Evolutionary conservation across 2,329 filamentous ascomycete species (phyloP).

Genomic region (Pseudogymnoascus pannorum): DNA sequence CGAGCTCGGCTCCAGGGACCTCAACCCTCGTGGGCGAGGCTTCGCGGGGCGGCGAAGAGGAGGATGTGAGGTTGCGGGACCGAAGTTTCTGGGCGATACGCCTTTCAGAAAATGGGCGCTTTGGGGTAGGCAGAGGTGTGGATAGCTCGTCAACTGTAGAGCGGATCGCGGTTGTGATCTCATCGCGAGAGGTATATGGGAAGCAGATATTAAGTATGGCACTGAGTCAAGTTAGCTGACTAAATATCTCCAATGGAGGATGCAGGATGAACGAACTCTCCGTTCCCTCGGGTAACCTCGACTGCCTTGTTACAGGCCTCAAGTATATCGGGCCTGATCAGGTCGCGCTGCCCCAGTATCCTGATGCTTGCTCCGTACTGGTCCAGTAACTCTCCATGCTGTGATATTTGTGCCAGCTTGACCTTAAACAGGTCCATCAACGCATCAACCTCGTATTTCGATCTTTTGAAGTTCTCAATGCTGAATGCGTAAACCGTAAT

Average conservation of each 20-base stretch:
- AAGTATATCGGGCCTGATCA: conserved; percentile 81
- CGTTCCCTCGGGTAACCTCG: conserved; percentile 80
- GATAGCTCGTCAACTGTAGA: conserved; percentile 83
- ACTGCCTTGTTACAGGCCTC: conserved; percentile 82
- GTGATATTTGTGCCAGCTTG: conserved; percentile 83
- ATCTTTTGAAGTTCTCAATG: conserved; percentile 97
- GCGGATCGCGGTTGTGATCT: conserved; percentile 86
- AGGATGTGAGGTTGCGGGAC: conserved; percentile 47
- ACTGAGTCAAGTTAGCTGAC: conserved; percentile 27
- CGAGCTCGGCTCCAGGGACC: conserved; percentile 36
- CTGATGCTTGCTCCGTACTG: conserved; percentile 84
- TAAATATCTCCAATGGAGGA: background rate
- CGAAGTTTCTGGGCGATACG: conserved; percentile 83
- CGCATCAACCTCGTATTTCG: conserved; percentile 91
- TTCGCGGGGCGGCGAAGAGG: conserved; percentile 18
- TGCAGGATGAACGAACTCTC: conserved; percentile 46
- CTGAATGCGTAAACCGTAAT: conserved; percentile 98
- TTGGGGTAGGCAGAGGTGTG: conserved; percentile 56
- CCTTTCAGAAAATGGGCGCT: conserved; percentile 75
- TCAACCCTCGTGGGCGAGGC: conserved; percentile 40
- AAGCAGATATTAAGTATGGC: conserved; percentile 90
- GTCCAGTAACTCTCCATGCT: conserved; percentile 89
- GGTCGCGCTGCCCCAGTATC: conserved; percentile 73
- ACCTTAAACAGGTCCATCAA: conserved; percentile 97
- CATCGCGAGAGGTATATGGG: conserved; percentile 90